Base-by-base conservation (phyloP, 106 monocot genomes). In the Acanthochlamys bracteata region DNA sequence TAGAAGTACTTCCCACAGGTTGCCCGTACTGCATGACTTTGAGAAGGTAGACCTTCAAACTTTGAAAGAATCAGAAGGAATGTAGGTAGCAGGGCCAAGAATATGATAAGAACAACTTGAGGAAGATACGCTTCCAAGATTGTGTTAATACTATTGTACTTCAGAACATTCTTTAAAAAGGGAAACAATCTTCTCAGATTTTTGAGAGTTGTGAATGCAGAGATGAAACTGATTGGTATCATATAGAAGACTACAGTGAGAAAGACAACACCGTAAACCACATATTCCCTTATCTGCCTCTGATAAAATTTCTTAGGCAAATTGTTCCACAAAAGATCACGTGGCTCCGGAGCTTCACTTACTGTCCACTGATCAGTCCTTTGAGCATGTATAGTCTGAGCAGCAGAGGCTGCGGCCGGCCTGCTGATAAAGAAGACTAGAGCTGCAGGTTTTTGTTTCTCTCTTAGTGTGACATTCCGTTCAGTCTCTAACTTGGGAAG, bases 1-100 rank as follows among this genome's bases (percentile, higher is more conserved):
- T 99, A 99, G 63, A 99, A 99, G 66, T 89, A 99, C 59, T 92
- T 99, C 40, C 92, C 98, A 10, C 91, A 83, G 15, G 92, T 72
- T 25, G 98, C 91, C 40, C 92, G 58, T 15, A 76, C 65, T 1
- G 66, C 83, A 68, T 99, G 98, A 61, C 82, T 79, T 60, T 81
- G 56, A 0, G 91, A 83, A 19, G 82, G 67, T 20, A 99, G 81
- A 25, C 98, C 98, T 68, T 99, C 98, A 11, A 54, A 41, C 61
- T 86, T 85, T 0, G 98, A 99, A 49, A 99, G 74, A 42, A 92
- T 68, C 83, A 99, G 67, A 16, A 99, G 83, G 11, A 99, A 75
- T 39, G 70, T 57, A 24, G 98, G 98, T 27, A 99, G 66, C 53
- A 99, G 76, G n/a, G 92, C 92, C 70, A 99, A 63, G 78, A 99